Evolutionary conservation across 306 rosid species (phyloP).

Genomic region (Prosopis cineraria): DNA sequence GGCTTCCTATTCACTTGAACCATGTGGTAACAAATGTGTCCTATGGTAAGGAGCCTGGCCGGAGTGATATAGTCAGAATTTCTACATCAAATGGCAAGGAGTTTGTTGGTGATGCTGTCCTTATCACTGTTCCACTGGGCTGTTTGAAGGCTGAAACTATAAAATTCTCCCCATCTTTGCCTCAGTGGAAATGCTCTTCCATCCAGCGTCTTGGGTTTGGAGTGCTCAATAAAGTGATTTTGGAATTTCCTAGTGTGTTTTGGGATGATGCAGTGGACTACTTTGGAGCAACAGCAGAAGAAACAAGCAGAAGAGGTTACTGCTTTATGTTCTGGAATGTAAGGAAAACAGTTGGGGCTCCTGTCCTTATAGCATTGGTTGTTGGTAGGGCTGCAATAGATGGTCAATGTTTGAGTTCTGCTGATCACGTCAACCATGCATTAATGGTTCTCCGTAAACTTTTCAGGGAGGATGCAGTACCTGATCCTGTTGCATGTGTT

Average conservation of each 20-base stretch:
- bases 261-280: constrained; percentile 99
- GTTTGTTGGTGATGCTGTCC: constrained; percentile 86
- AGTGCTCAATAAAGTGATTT: constrained; percentile 87
- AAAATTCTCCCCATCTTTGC: constrained; percentile 88
- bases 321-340: constrained; percentile 99
- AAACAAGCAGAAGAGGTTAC: constrained; percentile 82
- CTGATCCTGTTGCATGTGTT: constrained; percentile 85
- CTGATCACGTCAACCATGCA: constrained; percentile 87
- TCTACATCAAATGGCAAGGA: constrained; percentile 73
- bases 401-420: constrained; percentile 67
- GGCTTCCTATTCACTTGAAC: constrained; percentile 68
- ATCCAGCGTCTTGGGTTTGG: constrained; percentile 95
- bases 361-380: constrained; percentile 92
- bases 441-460: constrained; percentile 88
- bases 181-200: constrained; percentile 89
- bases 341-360: constrained; percentile 95
- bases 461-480: constrained; percentile 88
- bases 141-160: constrained; percentile 93
- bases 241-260: constrained; percentile 91
- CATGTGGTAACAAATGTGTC: constrained; percentile 84
- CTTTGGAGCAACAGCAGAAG: constrained; percentile 98
- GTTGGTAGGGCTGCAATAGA: constrained; percentile 99
- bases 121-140: constrained; percentile 93
- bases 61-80: constrained; percentile 64
- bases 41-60: constrained; percentile 55